Evolutionary conservation across 2,329 filamentous ascomycete genomes (phyloP).

Genomic region (Ophiosphaerella korrae): DNA sequence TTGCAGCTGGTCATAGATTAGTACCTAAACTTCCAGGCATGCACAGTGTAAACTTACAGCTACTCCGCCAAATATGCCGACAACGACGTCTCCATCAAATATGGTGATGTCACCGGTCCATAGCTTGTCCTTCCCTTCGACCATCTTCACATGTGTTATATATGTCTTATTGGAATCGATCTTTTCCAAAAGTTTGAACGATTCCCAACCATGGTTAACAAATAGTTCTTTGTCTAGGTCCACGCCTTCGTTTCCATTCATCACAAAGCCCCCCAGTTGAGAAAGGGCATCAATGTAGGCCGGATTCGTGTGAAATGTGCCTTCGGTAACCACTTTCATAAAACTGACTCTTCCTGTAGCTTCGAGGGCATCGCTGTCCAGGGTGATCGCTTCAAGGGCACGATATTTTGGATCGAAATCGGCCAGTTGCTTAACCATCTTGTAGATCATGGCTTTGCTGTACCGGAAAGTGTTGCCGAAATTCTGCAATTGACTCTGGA

Average conservation of each 20-base stretch:
- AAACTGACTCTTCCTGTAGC: slow-evolving; percentile 16
- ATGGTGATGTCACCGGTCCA: slow-evolving; percentile 17
- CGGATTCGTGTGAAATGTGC: slow-evolving; percentile 14
- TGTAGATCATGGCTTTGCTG: slow-evolving; percentile 6
- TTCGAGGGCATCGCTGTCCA: slow-evolving; percentile 22
- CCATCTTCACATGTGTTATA: slow-evolving; percentile 14
- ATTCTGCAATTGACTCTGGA: not conserved
- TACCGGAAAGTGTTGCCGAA: slow-evolving; percentile 12
- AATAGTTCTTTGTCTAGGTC: slow-evolving; percentile 19
- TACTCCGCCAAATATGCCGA: slow-evolving; percentile 9
- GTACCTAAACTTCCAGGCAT: not conserved
- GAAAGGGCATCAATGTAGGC: slow-evolving; percentile 17
- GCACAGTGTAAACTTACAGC: slow-evolving; percentile 1
- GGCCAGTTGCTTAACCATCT: slow-evolving; percentile 10
- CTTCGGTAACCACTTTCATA: slow-evolving; percentile 6
- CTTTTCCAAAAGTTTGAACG: slow-evolving; percentile 14
- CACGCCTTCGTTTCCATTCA: slow-evolving; percentile 21
- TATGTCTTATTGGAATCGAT: slow-evolving; percentile 13
- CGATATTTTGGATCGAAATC: slow-evolving; percentile 17
- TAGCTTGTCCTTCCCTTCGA: slow-evolving; percentile 8
- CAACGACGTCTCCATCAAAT: slow-evolving; percentile 12
- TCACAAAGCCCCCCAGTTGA: slow-evolving; percentile 19
- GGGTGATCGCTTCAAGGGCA: slow-evolving; percentile 17
- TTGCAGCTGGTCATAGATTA: not conserved
- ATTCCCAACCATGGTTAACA: slow-evolving; percentile 26